phyloP scores from a whole-genome alignment of 169 alveolate genomes.

The Neospora caninum region DNA sequence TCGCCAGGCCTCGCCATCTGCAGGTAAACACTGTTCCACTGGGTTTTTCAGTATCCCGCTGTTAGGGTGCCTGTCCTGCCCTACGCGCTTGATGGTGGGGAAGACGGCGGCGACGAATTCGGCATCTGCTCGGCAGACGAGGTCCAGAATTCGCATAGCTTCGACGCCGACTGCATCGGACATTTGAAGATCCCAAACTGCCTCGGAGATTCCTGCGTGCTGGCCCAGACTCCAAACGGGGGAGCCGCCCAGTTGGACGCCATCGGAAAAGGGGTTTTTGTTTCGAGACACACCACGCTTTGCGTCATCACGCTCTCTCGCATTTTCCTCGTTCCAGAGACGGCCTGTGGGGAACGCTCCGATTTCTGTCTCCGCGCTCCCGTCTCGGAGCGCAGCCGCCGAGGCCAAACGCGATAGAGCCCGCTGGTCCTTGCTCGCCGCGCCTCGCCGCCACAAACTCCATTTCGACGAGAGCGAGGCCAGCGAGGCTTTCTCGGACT shows the following conservation, averaged over 20 bases:
- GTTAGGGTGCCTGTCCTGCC: no score
- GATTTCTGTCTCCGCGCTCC: no score
- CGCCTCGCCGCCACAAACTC: background rate
- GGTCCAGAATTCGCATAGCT: conserved; percentile 27
- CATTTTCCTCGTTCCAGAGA: no score
- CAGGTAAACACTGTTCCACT: background rate
- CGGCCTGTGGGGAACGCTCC: no score
- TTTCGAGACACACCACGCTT: no score
- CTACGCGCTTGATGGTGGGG: background rate
- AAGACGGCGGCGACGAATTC: background rate
- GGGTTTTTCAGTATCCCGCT: background rate
- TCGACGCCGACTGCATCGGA: background rate
- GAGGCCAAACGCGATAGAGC: no score
- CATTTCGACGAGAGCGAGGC: background rate
- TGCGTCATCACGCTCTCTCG: background rate
- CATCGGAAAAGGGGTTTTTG: background rate
- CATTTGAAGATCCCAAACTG: conserved; percentile 23
- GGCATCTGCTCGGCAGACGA: background rate
- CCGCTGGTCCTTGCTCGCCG: no score
- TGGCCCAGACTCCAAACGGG: background rate
- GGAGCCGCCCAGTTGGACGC: background rate
- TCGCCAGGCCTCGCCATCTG: no score
- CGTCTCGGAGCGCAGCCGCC: no score
- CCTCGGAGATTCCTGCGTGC: background rate
- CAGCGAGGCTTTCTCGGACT: background rate